Percentiles rank a stretch among this genome's conserved stretches.
Evolutionary conservation across 768 basidiomycete genomes (phyloP).

Genomic region (Russula ochroleuca): DNA sequence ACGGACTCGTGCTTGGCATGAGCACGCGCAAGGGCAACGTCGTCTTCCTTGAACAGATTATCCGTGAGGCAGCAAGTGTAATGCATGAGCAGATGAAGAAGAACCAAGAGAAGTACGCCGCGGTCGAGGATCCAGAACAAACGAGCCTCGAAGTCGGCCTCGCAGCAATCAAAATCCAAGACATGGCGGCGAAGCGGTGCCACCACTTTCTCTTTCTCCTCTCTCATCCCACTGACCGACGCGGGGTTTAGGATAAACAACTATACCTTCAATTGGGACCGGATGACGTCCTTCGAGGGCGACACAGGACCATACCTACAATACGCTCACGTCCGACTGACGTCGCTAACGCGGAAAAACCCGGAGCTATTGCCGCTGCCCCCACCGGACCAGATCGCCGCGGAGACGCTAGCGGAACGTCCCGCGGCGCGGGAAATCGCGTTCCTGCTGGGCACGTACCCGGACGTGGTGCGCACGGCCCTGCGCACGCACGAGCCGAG

Average conservation of each 20-base stretch:
- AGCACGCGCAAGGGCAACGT: constrained; percentile 90
- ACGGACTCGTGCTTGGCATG: constrained; percentile 92
- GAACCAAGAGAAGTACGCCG: constrained; percentile 88
- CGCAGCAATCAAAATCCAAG: constrained; percentile 95
- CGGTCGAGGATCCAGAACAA: constrained; percentile 80
- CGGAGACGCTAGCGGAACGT: constrained; percentile 60
- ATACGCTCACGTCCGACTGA: constrained; percentile 91
- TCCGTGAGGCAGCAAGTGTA: constrained; percentile 76
- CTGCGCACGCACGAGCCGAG: constrained; percentile 84
- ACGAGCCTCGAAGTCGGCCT: constrained; percentile 84
- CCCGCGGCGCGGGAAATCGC: constrained; percentile 77
- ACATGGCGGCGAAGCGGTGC: constrained; percentile 93
- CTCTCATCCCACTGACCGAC: background rate
- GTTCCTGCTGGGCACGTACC: constrained; percentile 85
- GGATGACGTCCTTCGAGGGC: constrained; percentile 94
- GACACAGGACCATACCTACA: constrained; percentile 96
- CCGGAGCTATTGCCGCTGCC: constrained; percentile 80
- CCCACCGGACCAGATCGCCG: constrained; percentile 60
- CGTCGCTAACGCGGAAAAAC: constrained; percentile 89
- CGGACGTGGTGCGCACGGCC: constrained; percentile 84
- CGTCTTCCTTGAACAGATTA: constrained; percentile 91
- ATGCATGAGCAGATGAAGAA: constrained; percentile 98
- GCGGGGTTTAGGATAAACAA: constrained; percentile 73
- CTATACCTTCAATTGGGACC: constrained; percentile 91
- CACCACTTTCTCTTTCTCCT: constrained; percentile 26